These are phyloP conservation scores for Spinellus fusiger DNA, from an alignment of 192 early-diverging fungal species.

Conservation along the genomic window DNA sequence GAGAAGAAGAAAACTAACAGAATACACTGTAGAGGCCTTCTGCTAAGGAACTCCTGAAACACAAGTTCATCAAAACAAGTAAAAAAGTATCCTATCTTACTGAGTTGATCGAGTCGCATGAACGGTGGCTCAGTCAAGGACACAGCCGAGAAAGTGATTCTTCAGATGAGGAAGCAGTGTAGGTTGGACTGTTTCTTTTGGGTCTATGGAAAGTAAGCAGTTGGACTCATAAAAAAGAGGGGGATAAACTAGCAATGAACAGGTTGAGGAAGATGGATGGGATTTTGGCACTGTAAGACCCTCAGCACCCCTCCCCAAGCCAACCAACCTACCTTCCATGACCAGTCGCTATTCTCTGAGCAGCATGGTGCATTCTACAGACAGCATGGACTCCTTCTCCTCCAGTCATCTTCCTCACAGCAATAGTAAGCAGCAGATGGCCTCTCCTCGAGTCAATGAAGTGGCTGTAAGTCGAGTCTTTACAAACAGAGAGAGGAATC, in stretches of 20 bases:
- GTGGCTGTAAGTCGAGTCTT: conserved; percentile 20
- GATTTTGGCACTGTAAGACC: conserved; percentile 51
- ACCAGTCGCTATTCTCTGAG: background rate
- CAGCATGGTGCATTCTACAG: conserved; percentile 15
- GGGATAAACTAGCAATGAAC: conserved; percentile 20
- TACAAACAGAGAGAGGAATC: background rate
- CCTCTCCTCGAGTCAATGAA: conserved; percentile 9
- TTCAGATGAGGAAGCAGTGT: conserved; percentile 41
- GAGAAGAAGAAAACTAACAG: background rate
- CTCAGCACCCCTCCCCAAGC: conserved; percentile 8
- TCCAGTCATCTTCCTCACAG: conserved; percentile 1
- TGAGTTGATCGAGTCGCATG: conserved; percentile 79
- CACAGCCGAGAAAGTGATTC: conserved; percentile 45
- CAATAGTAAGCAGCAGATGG: conserved; percentile 14
- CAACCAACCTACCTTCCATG: background rate
- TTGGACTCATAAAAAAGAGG: background rate
- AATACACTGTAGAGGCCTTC: conserved; percentile 63
- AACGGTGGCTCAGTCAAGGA: conserved; percentile 63
- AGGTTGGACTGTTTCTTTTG: conserved; percentile 5
- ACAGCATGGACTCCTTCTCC: background rate
- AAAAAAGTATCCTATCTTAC: conserved; percentile 83
- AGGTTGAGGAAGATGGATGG: conserved; percentile 41
- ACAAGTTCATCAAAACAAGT: conserved; percentile 78
- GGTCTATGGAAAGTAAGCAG: background rate
- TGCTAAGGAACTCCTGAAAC: conserved; percentile 82